Evolutionary conservation across 2,329 filamentous ascomycete species (phyloP), one percentile per base, ranked within the genome.

Genomic region (Amesomyces nigricolor): DNA sequence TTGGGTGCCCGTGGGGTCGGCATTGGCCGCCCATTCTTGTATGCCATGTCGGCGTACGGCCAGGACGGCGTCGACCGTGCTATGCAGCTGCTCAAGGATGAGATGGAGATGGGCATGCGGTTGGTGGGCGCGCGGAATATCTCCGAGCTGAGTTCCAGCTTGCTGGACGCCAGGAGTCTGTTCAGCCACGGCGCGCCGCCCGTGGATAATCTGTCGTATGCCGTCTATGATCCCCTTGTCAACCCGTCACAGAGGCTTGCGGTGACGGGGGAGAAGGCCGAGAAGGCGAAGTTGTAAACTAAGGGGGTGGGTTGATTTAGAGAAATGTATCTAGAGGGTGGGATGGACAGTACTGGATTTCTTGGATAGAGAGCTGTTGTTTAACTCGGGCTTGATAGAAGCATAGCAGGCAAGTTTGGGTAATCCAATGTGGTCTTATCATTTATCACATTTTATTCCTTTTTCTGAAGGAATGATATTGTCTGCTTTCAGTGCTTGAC

Each of bases 101-200:
- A 99, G 79, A 89, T 99, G 82, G 91, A 95, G 75, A 97, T 97
- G 92, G 94, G 92, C 68, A 97, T 99, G 94, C 83, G 94, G 6
- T 75, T 99, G 60, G 90, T 99, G 63, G 94, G 94, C 9, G 88
- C 85, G 57, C 81, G 79, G 17, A 85, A 73, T 58, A 71, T 99
- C 32, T 83, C 84, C 37, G 85, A 99, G 63, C 74, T 99, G 59
- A 89, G 88, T 59, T 87, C 91, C 0, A 85, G 83, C 26, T 74
- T 99, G 70, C 71, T 99, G 17, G 94, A 99, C 68, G 81, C 83
- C 0, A 77, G 87, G 58, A 89, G 86, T 2, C 68, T 96, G 63
- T 73, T 74, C 58, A 72, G 70, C 58, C 81, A 84, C 61, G 71
- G 74, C 38, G 75, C 74, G 38, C 68, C 73, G 58, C 78, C 80